Conservation (phyloP, 495 filamentous ascomycete genomes). For the Talaromyces borbonicus region DNA sequence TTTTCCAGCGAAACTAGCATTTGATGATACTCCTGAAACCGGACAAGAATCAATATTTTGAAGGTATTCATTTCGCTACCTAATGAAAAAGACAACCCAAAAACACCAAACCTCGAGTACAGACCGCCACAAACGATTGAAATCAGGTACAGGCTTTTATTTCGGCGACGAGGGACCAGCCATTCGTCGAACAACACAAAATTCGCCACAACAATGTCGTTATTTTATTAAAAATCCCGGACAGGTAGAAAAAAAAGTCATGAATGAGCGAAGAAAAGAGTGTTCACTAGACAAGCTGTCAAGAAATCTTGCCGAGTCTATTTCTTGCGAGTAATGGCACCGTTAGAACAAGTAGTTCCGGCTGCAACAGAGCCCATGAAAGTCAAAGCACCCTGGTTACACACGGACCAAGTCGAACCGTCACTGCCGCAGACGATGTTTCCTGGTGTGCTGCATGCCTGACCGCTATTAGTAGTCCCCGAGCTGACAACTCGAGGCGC, state of each 20-base stretch:
- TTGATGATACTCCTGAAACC: no score
- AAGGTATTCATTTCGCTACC: no score
- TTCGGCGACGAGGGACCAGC: constrained; percentile 1
- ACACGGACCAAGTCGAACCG: constrained; percentile 28
- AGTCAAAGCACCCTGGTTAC: constrained; percentile 21
- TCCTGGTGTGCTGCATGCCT: constrained; percentile 17
- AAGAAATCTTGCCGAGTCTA: no score
- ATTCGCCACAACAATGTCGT: no score
- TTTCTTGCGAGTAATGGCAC: constrained; percentile 15
- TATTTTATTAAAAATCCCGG: constrained; percentile 61
- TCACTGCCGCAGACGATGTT: constrained; percentile 30
- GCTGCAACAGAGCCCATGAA: constrained; percentile 33
- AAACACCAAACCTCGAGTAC: no score
- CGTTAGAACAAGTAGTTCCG: constrained; percentile 28
- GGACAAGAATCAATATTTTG: no score
- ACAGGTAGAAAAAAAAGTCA: constrained; percentile 50
- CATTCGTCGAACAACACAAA: constrained; percentile 44
- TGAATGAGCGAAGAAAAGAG: constrained; percentile 37
- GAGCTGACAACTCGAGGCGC: neutral
- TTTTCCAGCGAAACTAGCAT: no score
- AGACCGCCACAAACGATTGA: no score
- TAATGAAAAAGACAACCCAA: no score
- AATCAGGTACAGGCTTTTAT: neutral
- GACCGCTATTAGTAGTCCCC: constrained; percentile 9
- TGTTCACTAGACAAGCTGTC: neutral